Evolutionary conservation across 768 basidiomycete species (phyloP), one percentile per base, ranked within the genome.

Genomic region (Rhizopogon roseolus): DNA sequence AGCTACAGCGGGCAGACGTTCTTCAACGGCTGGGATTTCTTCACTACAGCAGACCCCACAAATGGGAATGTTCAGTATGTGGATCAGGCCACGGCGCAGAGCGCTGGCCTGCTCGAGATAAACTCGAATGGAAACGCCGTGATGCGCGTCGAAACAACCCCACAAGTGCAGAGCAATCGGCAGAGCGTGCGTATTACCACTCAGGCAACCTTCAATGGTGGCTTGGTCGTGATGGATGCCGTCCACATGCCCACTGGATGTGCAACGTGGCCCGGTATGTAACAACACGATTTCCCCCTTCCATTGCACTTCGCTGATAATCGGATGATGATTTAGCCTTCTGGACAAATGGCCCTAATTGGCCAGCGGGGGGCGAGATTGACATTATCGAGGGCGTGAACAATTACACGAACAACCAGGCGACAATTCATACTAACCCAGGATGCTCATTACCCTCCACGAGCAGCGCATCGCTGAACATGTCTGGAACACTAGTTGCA

Each of bases 221-320:
- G 79, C 37, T 74, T 97, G 36, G 76, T 93, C 57, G 75, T 94
- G 43, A 78, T 94, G 77, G 92, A 95, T 69, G 81, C 90, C 25
- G 76, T 84, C 25, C 93, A 96, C 66, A 92, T 94, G 86, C 93
- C 93, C 7, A 84, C 85, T 0, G 93, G 93, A 13, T 95, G 93
- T 68, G 93, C 85, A 37, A 85, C 85, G 25, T 93, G 91, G 92
- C 90, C 90, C 54, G 76, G 73, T 74, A 54, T 39, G 60, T 61
- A 22, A 14, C 10, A 6, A 19, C 29, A 36, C 17, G 50, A 49
- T 28, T 28, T 22, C 19, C 41, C 39, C 19, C 17, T 49, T 36
- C 22, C 19, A 5, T 22, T 2, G 8, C 19, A 22, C 32, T 36
- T 42, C 10, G 22, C 22, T 34, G 40, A 36, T 11, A 9, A 22